phyloP scores from a whole-genome alignment of 2,329 filamentous ascomycete genomes.

The Aureobasidium sp. region DNA sequence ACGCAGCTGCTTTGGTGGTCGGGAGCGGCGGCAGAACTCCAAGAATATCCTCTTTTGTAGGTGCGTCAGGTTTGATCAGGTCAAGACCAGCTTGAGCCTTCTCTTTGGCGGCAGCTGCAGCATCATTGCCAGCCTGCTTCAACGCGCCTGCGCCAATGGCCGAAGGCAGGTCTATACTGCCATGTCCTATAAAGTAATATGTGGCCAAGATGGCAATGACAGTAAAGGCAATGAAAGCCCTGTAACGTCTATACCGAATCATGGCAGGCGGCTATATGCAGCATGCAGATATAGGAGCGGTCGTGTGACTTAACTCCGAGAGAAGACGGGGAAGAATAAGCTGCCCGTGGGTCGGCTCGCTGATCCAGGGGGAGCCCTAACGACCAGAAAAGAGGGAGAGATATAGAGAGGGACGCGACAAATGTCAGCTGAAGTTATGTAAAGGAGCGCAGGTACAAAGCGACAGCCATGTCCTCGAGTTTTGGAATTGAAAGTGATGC shows the following conservation, averaged over 20 bases:
- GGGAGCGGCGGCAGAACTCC: background rate
- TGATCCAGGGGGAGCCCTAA: background rate
- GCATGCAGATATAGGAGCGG: background rate
- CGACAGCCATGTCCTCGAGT: background rate
- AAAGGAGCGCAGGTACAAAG: background rate
- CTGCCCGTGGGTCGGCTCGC: background rate
- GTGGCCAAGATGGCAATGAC: conserved; percentile 46
- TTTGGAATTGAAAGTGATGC: background rate
- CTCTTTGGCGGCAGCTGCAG: background rate
- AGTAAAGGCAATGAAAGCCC: conserved; percentile 50
- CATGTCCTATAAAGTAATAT: conserved; percentile 38
- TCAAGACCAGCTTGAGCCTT: conserved; percentile 1
- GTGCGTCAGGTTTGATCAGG: background rate
- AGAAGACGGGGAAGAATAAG: background rate
- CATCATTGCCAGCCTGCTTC: conserved; percentile 1
- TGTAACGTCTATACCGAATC: conserved; percentile 54
- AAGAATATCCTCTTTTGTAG: background rate
- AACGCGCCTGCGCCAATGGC: conserved; percentile 13
- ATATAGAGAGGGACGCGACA: background rate
- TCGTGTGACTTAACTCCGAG: conserved; percentile 4
- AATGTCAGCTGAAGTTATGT: background rate
- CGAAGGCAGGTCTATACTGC: conserved; percentile 10
- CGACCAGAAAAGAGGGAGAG: background rate
- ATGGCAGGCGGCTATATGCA: conserved; percentile 4
- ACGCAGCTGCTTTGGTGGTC: background rate